Evolutionary conservation across 257 asterid species (phyloP).

Genomic region (Cordia subcordata): DNA sequence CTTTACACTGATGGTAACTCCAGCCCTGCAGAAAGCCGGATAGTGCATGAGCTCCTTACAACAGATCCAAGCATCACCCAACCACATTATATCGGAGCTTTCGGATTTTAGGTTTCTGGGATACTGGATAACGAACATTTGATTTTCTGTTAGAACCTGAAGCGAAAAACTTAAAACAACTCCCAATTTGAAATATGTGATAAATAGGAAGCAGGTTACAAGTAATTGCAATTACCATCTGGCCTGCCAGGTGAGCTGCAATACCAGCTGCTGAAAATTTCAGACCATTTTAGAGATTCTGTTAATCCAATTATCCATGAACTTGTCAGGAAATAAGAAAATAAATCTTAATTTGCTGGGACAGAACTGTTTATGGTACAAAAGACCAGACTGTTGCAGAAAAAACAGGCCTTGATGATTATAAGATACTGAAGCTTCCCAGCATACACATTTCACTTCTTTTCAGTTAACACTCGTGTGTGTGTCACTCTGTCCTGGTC

Average conservation of each 20-base stretch:
- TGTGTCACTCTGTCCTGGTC: no score
- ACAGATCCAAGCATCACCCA: constrained; percentile 46
- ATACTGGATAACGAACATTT: neutral
- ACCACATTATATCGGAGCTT: constrained; percentile 39
- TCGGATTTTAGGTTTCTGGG: constrained; percentile 15
- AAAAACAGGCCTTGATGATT: no score
- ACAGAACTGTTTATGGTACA: neutral
- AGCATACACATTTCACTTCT: no score
- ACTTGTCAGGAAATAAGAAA: constrained; percentile 21
- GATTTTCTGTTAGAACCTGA: constrained; percentile 10
- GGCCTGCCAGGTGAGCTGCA: constrained; percentile 5
- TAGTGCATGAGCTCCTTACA: constrained; percentile 46
- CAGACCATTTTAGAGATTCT: constrained; percentile 10
- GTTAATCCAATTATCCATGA: constrained; percentile 14
- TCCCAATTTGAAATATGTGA: constrained; percentile 1
- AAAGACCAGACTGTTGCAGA: neutral
- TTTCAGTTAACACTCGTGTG: no score
- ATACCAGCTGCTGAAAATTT: constrained; percentile 24
- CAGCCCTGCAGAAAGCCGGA: constrained; percentile 34
- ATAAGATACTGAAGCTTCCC: no score
- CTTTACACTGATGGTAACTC: constrained; percentile 22
- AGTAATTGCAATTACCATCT: constrained; percentile 6
- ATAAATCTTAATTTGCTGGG: neutral
- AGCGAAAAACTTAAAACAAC: constrained; percentile 1
- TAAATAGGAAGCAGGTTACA: constrained; percentile 9